Evolutionary conservation across 257 asterid genomes (phyloP), one percentile per base, ranked within the genome.

Genomic region (Nicotiana knightiana): DNA sequence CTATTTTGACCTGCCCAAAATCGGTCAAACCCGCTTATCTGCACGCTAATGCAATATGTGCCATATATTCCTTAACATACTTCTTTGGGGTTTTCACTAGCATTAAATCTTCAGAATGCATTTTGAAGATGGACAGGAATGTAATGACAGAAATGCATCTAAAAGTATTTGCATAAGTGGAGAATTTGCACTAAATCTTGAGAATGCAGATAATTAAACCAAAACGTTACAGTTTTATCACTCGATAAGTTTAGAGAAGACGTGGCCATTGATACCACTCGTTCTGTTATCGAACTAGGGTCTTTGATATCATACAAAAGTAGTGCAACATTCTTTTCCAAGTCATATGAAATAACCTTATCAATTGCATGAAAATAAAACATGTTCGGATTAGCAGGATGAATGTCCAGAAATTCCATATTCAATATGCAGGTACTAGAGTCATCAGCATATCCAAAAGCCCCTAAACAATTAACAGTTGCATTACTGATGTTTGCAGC

Each of bases 231-330:
- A 30, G 73, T 64, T 65, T 35, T 35, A 6, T 1, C 39, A 35
- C 39, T 4, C 5, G 1, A 35, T 35, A 35, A 35, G 70, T 28
- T 21, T 33, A 33, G 53, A 67, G 28, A 1, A 67, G 9, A 35
- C 76, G 76, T 26, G 75, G 75, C 75, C 75, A 67, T 33, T 17
- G 53, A 67, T 67, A 26, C 54, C 76, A 35, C 76, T 67, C 76
- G 18, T 21, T n/a, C 26, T 32, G 13, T 8, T 7, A 48, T 7
- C 26, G 3, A 33, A n/a, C 11, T 18, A 17, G 54, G 28, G 4
- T 8, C 76, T 67, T 53, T 30, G 6, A 18, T 35, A 9, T 67
- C 76, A 10, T 67, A 9, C 55, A 35, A 67, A 35, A 67, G 12
- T 37, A 17, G 30, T 35, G 2, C 28, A 33, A 10, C 35, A 35